Percentiles rank a stretch among this genome's conserved stretches.
phyloP scores from a whole-genome alignment of 805 yeast genomes.

The Yamadazyma phyllophila region DNA sequence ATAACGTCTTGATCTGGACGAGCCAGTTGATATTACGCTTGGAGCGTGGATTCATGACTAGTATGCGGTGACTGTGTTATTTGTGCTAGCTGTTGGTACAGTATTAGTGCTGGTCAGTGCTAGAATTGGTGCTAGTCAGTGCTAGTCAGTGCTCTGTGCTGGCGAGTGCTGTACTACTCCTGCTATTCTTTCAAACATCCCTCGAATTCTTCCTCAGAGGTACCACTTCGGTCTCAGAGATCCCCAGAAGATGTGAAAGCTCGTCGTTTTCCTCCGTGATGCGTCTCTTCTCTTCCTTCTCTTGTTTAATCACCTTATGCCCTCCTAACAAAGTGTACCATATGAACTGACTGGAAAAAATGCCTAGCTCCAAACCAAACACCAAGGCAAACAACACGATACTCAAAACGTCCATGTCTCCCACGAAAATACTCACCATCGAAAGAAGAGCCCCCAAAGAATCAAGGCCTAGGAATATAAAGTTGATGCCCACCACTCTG shows the following conservation, averaged over 20 bases:
- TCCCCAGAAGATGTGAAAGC: background rate
- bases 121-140: too few species aligned
- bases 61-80: too few species aligned
- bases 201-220: background rate
- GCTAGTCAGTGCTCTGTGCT: too few species aligned
- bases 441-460: slow-evolving; percentile 79
- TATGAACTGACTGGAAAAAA: slow-evolving; percentile 62
- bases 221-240: background rate
- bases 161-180: too few species aligned
- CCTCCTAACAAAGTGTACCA: slow-evolving; percentile 55
- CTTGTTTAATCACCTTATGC: slow-evolving; percentile 22
- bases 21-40: too few species aligned
- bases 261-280: background rate
- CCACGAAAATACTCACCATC: slow-evolving; percentile 55
- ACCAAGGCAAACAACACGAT: slow-evolving; percentile 72
- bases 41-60: too few species aligned
- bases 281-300: slow-evolving; percentile 17
- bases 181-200: too few species aligned
- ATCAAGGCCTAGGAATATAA: slow-evolving; percentile 72
- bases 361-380: slow-evolving; percentile 73
- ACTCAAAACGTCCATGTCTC: slow-evolving; percentile 72
- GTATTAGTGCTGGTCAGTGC: too few species aligned
- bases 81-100: too few species aligned
- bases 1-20: too few species aligned
- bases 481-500: slow-evolving; percentile 85